Percentiles rank a stretch among this genome's conserved stretches.
Evolutionary conservation across 768 basidiomycete species (phyloP).

Genomic region (Cystofilobasidium capitatum): DNA sequence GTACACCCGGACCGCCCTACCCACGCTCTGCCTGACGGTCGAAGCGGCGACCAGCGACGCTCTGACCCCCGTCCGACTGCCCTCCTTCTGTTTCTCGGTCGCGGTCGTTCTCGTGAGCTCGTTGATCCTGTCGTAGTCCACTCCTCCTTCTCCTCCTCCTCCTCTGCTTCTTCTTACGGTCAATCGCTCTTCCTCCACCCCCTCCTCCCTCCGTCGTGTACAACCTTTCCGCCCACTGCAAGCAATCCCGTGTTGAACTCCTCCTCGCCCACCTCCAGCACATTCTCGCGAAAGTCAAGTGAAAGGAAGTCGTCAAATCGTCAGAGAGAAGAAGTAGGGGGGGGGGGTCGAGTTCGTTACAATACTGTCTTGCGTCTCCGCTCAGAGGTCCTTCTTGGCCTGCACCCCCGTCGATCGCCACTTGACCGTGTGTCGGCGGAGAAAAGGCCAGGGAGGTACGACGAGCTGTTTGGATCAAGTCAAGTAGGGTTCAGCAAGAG

Average conservation of each 20-base stretch:
- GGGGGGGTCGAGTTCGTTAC: too few species aligned
- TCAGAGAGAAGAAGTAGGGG: too few species aligned
- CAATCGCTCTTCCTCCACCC: neutral
- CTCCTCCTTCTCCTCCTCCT: neutral
- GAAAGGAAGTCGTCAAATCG: neutral
- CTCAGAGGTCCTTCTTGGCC: conserved; percentile 1
- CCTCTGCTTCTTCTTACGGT: too few species aligned
- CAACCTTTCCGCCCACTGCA: neutral
- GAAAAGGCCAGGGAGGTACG: conserved; percentile 2
- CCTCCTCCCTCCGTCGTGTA: neutral
- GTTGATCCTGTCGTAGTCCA: neutral
- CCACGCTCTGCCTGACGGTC: neutral
- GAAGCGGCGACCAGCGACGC: neutral
- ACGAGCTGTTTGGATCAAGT: neutral
- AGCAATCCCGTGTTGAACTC: too few species aligned
- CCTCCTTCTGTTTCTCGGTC: neutral
- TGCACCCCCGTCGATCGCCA: conserved; percentile 2
- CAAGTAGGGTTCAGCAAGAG: neutral
- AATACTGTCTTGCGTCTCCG: neutral
- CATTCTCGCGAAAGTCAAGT: neutral
- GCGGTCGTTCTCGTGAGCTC: neutral
- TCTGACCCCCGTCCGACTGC: neutral
- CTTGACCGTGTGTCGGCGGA: conserved; percentile 2
- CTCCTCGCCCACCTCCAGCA: neutral
- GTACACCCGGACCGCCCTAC: conserved; percentile 18